These are phyloP conservation scores for Lactuca saligna DNA, from an alignment of 129 eudicot species.

Conservation along the genomic window DNA sequence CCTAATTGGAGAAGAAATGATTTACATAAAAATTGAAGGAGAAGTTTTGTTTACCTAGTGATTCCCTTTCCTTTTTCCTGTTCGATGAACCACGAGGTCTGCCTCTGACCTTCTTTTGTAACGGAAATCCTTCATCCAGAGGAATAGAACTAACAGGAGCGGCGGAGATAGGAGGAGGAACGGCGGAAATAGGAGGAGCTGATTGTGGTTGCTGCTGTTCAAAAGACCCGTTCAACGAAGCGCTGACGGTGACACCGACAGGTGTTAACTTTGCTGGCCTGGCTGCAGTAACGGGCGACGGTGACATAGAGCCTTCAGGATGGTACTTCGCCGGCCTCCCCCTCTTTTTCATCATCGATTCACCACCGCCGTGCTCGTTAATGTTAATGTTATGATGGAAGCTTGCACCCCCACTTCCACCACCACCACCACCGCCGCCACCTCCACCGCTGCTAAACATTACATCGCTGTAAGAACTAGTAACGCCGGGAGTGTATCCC, in stretches of 20 bases:
- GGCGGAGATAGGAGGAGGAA: slow-evolving; percentile 31
- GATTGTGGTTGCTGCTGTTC: slow-evolving; percentile 28
- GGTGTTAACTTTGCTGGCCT: slow-evolving; percentile 25
- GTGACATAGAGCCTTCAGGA: slow-evolving; percentile 64
- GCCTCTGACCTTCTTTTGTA: slow-evolving; percentile 59
- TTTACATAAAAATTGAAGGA: background rate
- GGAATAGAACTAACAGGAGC: slow-evolving; percentile 43
- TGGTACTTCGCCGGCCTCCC: slow-evolving; percentile 86
- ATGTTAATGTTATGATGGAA: slow-evolving; percentile 46
- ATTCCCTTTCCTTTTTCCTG: slow-evolving; percentile 48
- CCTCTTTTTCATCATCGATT: slow-evolving; percentile 51
- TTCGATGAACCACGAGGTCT: slow-evolving; percentile 81
- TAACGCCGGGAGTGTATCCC: slow-evolving; percentile 46
- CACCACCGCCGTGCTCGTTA: slow-evolving; percentile 43
- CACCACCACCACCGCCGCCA: slow-evolving; percentile 19
- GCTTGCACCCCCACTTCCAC: slow-evolving; percentile 12
- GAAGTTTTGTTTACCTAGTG: slow-evolving; percentile 44
- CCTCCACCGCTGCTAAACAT: slow-evolving; percentile 33
- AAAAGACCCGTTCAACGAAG: slow-evolving; percentile 32
- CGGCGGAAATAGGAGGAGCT: slow-evolving; percentile 1
- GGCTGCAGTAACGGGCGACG: slow-evolving; percentile 17
- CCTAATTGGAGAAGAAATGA: background rate
- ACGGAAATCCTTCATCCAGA: slow-evolving; percentile 36
- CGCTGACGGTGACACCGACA: slow-evolving; percentile 12
- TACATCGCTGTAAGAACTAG: slow-evolving; percentile 35